Base-by-base conservation (phyloP, 225 moss, liverwort and hornwort genomes). In the Antitrichia curtipendula region DNA sequence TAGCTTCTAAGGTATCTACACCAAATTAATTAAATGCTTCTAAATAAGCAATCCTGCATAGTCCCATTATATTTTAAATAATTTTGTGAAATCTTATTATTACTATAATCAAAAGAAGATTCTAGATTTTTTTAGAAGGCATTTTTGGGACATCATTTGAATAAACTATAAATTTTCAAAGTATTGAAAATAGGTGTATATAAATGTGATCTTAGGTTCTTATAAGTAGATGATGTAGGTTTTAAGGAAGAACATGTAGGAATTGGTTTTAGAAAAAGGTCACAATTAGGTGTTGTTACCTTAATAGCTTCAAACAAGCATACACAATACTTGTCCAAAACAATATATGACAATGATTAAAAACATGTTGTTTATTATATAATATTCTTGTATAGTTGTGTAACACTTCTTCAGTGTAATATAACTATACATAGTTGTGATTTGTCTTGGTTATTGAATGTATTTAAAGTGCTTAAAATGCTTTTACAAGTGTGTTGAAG, bases 181-280 rank as follows among this genome's bases (percentile, higher is more conserved):
- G 61, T 61, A 29, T 3, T 19, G 1, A 20, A 36, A 36, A n/a
- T 22, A 66, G 12, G 1, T 38, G 4, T 22, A 22, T 13, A 7
- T 66, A 66, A 38, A 66, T 22, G 66, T 22, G 12, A 38, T 6
- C 22, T 0, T 66, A 7, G 4, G 2, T 10, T 65, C 7, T 22
- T 1, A 12, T 66, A 4, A 66, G 22, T 38, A 38, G 22, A 22
- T 66, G 2, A 0, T 66, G 2, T 21, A n/a, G 3, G 22, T 66
- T 66, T 66, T 12, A 66, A 3, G 12, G 7, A 66, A 66, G 65
- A 66, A 21, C 21, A n/a, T 66, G 12, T 21, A 65, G 1, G 19
- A 10, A 4, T 13, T 0, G 0, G 0, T 38, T 19, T 40, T 68
- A 23, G 13, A 40, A 38, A 23, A 40, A 3, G 13, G 5, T 13